Conservation (phyloP, 495 filamentous ascomycete species). For the Podospora bellae-mahoneyi region DNA sequence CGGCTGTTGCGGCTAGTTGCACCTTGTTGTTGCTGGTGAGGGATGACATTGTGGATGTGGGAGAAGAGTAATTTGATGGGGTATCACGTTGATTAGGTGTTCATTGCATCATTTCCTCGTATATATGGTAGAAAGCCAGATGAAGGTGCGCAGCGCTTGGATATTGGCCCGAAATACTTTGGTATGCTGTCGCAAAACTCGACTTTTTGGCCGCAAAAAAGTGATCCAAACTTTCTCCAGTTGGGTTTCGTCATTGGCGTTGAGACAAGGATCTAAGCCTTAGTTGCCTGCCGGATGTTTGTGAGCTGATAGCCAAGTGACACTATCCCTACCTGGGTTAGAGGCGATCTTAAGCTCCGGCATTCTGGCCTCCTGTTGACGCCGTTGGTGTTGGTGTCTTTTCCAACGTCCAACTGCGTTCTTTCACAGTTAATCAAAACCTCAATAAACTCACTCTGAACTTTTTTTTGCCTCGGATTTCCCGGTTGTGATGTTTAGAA, state of each 20-base stretch:
- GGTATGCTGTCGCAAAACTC: neutral
- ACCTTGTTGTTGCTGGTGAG: constrained; percentile 37
- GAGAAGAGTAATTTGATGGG: neutral
- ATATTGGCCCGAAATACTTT: neutral
- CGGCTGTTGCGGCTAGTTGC: constrained; percentile 72
- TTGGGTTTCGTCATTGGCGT: neutral
- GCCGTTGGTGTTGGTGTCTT: neutral
- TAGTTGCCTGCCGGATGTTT: neutral
- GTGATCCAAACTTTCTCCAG: neutral
- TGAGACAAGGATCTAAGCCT: neutral
- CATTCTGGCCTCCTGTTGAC: neutral
- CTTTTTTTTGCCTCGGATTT: neutral
- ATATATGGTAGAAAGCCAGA: neutral
- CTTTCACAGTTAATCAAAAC: neutral
- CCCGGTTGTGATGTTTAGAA: neutral
- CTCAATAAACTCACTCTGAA: neutral
- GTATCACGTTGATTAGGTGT: neutral
- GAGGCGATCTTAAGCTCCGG: neutral
- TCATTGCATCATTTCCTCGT: neutral
- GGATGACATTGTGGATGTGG: constrained; percentile 33
- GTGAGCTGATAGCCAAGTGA: neutral
- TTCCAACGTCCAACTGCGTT: neutral
- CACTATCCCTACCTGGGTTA: neutral
- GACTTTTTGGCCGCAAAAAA: neutral
- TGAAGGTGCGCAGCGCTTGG: neutral